Percentiles rank a stretch among this genome's conserved stretches.
These are phyloP conservation scores for Chenopodium quinoa DNA, from an alignment of 148 eudicot species.

Conservation along the genomic window DNA sequence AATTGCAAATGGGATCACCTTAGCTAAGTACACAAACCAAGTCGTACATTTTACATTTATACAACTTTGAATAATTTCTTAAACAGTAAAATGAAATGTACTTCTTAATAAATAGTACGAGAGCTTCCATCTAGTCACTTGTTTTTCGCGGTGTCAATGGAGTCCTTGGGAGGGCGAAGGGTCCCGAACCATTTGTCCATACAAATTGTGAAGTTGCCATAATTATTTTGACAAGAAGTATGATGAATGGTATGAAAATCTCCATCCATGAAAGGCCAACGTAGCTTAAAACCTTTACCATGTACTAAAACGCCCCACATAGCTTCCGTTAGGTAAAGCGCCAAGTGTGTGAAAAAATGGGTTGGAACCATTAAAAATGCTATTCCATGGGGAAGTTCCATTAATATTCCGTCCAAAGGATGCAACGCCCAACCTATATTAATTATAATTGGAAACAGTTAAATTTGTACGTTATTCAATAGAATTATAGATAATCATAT, in stretches of 20 bases:
- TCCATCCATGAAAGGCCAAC: slow-evolving; percentile 7
- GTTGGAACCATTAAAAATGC: slow-evolving; percentile 4
- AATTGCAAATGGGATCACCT: too few species aligned
- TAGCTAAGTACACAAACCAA: too few species aligned
- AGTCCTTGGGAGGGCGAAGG: not conserved
- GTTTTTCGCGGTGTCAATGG: not conserved
- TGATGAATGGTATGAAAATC: not conserved
- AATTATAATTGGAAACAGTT: not conserved
- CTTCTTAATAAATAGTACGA: not conserved
- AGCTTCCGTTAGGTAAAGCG: not conserved
- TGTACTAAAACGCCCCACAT: not conserved
- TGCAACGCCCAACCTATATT: slow-evolving; percentile 2
- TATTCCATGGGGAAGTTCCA: not conserved
- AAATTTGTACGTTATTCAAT: not conserved
- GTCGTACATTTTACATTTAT: too few species aligned
- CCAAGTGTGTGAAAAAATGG: not conserved
- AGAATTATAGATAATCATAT: too few species aligned
- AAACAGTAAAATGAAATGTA: too few species aligned
- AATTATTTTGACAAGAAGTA: not conserved
- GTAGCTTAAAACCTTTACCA: not conserved
- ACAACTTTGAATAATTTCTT: too few species aligned
- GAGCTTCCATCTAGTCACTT: not conserved
- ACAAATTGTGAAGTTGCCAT: slow-evolving; percentile 8
- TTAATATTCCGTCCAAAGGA: slow-evolving; percentile 6
- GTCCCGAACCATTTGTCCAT: slow-evolving; percentile 9